Evolutionary conservation across 176 grass and related monocot species (phyloP), one percentile per base, ranked within the genome.

Genomic region (Triticum monococcum): DNA sequence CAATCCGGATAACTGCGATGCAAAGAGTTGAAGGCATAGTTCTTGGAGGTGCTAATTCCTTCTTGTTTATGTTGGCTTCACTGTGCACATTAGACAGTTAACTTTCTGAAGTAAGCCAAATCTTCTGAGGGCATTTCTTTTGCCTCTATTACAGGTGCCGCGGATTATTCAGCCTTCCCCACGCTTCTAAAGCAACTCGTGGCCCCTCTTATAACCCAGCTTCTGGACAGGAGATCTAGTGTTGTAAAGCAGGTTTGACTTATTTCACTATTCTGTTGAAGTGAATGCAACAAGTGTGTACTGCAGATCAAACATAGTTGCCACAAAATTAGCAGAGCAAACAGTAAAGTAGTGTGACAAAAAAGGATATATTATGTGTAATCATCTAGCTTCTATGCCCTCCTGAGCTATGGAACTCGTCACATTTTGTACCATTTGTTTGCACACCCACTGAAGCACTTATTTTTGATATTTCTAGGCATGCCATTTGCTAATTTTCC

Each of bases 11-110:
- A 79, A 59, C 79, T 90, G 89, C 93, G 70, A 98, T 98, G 93
- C 96, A 98, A 87, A 90, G 91, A 83, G 74, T 98, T 45, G 96
- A 98, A 92, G 88, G 91, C 84, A 81, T 98, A 84, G 82, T 98
- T 50, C 91, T 91, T 75, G 96, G 93, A 98, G 96, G 96, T 98
- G 3, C 6, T 52, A 43, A 17, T 87, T 79, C 20, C 8, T 82
- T 13, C 25, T 64, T 41, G 8, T 67, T 78, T 57, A 33, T 78
- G 62, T 78, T 82, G 22, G 23, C 5, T 70, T 72, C 80, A 66
- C 67, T 14, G 2, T 81, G 45, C 67, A 60, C 16, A 8, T 35
- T 71, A 75, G 62, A 33, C 72, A 31, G 33, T 57, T 20, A 12
- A 25, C 25, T 16, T 78, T 86, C 9, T 37, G 17, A 62, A 16